phyloP scores from a whole-genome alignment of 345 rosid genomes.

The Dovyalis caffra region DNA sequence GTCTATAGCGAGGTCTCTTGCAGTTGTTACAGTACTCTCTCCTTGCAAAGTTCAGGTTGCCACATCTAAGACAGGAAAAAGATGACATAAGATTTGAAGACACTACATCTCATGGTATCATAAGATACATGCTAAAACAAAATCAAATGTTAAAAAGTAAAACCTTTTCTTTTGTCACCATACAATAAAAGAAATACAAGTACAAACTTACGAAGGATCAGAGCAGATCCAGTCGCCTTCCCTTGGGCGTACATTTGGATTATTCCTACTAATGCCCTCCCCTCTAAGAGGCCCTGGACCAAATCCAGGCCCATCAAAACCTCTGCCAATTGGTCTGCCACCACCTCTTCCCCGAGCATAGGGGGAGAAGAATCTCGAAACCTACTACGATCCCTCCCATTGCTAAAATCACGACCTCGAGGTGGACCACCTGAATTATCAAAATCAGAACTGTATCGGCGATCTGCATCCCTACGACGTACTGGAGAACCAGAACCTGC shows the following conservation, averaged over 20 bases:
- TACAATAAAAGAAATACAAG: neutral
- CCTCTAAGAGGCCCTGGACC: slow-evolving; percentile 54
- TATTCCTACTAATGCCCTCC: slow-evolving; percentile 49
- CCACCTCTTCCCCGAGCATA: slow-evolving; percentile 61
- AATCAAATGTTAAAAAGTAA: neutral
- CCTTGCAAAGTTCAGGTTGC: slow-evolving; percentile 85
- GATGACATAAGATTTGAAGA: neutral
- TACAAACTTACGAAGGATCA: slow-evolving; percentile 55
- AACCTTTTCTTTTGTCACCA: neutral
- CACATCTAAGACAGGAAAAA: slow-evolving; percentile 49
- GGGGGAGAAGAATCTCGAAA: slow-evolving; percentile 62
- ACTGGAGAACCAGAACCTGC: slow-evolving; percentile 79
- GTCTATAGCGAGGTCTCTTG: slow-evolving; percentile 58
- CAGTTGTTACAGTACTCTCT: slow-evolving; percentile 73
- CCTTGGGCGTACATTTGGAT: slow-evolving; percentile 81
- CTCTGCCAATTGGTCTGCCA: slow-evolving; percentile 60
- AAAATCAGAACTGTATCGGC: slow-evolving; percentile 52
- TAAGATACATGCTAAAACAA: neutral
- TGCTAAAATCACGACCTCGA: slow-evolving; percentile 51
- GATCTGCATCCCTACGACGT: slow-evolving; percentile 56
- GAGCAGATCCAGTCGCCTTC: slow-evolving; percentile 90
- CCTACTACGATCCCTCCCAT: slow-evolving; percentile 67
- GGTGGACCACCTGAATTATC: slow-evolving; percentile 51
- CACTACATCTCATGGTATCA: neutral
- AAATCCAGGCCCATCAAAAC: slow-evolving; percentile 62